Percentiles rank a stretch among this genome's conserved stretches.
These are phyloP conservation scores for Boletus vermiculosoides DNA, from an alignment of 768 basidiomycete species.

Conservation along the genomic window DNA sequence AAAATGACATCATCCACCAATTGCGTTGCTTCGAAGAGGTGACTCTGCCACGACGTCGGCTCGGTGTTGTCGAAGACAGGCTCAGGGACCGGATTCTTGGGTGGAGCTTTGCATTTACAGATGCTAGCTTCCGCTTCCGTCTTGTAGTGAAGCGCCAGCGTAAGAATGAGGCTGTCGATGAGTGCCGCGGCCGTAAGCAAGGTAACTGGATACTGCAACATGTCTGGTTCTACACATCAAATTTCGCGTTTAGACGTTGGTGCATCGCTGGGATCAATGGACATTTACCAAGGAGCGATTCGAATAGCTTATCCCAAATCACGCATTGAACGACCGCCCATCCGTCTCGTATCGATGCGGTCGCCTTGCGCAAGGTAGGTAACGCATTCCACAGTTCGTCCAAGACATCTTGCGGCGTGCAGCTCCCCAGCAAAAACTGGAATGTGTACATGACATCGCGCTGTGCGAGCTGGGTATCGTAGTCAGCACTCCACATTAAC, in stretches of 20 bases:
- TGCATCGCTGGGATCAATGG: background rate
- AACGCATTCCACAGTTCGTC: conserved; percentile 59
- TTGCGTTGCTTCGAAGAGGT: conserved; percentile 9
- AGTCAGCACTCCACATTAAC: background rate
- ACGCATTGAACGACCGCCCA: conserved; percentile 48
- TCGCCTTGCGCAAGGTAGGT: conserved; percentile 47
- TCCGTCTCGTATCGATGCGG: conserved; percentile 35
- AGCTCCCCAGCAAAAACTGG: conserved; percentile 49
- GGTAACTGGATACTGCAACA: conserved; percentile 51
- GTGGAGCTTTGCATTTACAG: conserved; percentile 6
- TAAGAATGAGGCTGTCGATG: conserved; percentile 41
- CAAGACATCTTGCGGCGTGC: conserved; percentile 49
- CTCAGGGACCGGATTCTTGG: background rate
- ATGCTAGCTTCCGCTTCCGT: conserved; percentile 21
- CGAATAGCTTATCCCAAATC: conserved; percentile 52
- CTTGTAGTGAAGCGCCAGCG: conserved; percentile 39
- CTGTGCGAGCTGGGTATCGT: conserved; percentile 46
- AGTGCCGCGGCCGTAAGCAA: conserved; percentile 54
- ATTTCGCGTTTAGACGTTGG: background rate
- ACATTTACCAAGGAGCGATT: conserved; percentile 38
- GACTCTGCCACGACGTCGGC: conserved; percentile 10
- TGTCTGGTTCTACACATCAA: conserved; percentile 45
- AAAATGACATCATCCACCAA: conserved; percentile 16
- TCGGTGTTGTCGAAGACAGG: background rate
- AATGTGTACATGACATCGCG: conserved; percentile 52